Evolutionary conservation across 768 basidiomycete species (phyloP), one percentile per base, ranked within the genome.

Genomic region (Podaxis rugospora): DNA sequence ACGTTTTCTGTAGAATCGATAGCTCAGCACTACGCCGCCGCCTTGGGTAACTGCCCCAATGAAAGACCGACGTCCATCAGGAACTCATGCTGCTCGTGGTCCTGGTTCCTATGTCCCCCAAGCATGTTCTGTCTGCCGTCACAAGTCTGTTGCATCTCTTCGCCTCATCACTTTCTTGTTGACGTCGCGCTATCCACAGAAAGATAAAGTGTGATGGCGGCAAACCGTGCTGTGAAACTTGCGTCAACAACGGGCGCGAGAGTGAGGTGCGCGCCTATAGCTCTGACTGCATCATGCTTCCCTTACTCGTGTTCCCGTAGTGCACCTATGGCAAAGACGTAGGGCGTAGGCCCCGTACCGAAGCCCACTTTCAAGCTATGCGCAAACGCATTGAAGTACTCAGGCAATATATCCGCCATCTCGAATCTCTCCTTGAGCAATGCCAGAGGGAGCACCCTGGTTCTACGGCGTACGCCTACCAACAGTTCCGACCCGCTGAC

Each of bases 131-230:
- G 68, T 76, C 23, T 78, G 77, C 61, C 70, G 76, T 16, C 58
- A 61, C n/a, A 66, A 78, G 81, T 79, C 63, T 67, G 75, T 35
- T 53, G 28, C 40, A 28, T 49, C 53, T 6, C 37, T 39, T 54
- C 28, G 39, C 36, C 36, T 46, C 25, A 59, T 62, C 40, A 35
- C 55, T 10, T 54, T 59, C 39, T 51, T 13, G 54, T 46, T 47
- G 23, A 37, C 50, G 25, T 32, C n/a, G 32, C 11, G 23, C 32
- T 56, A 4, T 25, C 46, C 36, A 44, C 65, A 80, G 80, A 67
- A 80, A 80, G 64, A 76, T 73, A 11, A 80, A 76, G 65, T 82
- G 81, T 67, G 78, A 78, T 63, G 81, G 79, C 28, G 64, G 65
- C 46, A 76, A 76, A 63, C 81, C 81, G 40, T 66, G 74, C 32